Base-by-base conservation (phyloP, 345 rosid genomes). In the Camelina laxa region DNA sequence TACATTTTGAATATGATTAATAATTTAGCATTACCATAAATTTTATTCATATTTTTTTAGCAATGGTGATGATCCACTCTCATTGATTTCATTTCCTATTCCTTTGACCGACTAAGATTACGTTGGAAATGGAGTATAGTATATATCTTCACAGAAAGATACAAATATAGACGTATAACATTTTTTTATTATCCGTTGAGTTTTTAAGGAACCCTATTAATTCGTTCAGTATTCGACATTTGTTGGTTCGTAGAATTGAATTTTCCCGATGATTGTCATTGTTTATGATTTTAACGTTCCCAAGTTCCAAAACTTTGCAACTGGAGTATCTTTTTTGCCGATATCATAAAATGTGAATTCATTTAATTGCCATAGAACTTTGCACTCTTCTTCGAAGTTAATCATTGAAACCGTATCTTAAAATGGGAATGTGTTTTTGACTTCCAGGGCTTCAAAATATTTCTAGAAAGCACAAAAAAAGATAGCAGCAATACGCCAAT, bases 11-110 rank as follows among this genome's bases (percentile, higher is more conserved):
- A 4, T 27, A 27, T 27, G 5, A 4, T 27, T 27, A 27, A 27
- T 5, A 66, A 36, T 49, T 51, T 31, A 44, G 21, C 54, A 67
- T 59, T 49, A 39, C 36, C 42, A 11, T 24, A 39, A 22, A 16
- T 4, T 33, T 31, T 9, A 47, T 33, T 33, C 31, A 27, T 55
- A 33, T 55, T 42, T 64, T 20, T 19, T 4, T 33, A 35, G 39
- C 44, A 66, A 17, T 74, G 60, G 51, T 50, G 73, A 67, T 22
- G 61, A 75, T 33, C 68, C 68, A 75, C 68, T 75, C 41, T 21
- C 39, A 35, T 67, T 39, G 45, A 75, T 60, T 60, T 75, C 63
- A 67, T 60, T 59, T 19, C 51, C 5, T 49, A 58, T 27, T 48
- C 33, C 54, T n/a, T 65, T 56, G 41, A 36, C 66, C 60, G 22